A percentile compares a stretch with the other conserved stretches of the same genome.
Evolutionary conservation across 495 filamentous ascomycete genomes (phyloP).

Genomic region (Tuber magnatum): DNA sequence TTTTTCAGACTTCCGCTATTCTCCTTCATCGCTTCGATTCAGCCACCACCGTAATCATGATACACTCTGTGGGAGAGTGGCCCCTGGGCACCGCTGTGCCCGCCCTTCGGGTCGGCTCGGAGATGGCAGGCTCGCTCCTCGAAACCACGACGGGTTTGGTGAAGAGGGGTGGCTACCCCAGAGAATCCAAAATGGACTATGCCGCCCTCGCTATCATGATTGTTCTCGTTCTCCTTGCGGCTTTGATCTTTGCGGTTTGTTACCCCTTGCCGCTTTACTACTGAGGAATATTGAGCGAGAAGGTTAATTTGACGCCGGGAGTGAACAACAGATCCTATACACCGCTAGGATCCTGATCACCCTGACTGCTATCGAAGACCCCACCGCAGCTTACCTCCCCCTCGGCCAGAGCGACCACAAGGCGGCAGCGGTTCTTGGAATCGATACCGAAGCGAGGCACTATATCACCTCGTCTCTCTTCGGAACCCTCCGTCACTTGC

Average conservation of each 20-base stretch:
- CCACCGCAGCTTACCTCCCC: slow-evolving; percentile 51
- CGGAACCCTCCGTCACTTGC: slow-evolving; percentile 54
- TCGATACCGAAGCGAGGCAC: slow-evolving; percentile 34
- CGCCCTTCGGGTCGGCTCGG: neutral
- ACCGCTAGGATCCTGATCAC: slow-evolving; percentile 55
- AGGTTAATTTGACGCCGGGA: neutral
- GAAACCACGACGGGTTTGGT: neutral
- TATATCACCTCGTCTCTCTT: slow-evolving; percentile 58
- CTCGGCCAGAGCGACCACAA: slow-evolving; percentile 33
- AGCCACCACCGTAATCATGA: neutral
- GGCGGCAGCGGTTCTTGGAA: slow-evolving; percentile 19
- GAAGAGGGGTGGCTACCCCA: neutral
- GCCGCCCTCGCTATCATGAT: neutral
- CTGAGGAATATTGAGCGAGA: neutral
- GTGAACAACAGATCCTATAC: slow-evolving; percentile 47
- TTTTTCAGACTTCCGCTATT: neutral
- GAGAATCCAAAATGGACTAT: neutral
- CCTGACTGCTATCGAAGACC: slow-evolving; percentile 56
- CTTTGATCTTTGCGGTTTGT: neutral
- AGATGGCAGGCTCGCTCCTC: neutral
- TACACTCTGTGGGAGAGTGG: neutral
- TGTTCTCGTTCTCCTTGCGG: neutral
- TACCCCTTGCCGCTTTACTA: neutral
- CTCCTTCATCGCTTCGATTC: neutral
- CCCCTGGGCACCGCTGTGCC: neutral